Base-by-base conservation (phyloP, 2,329 filamentous ascomycete species). In the Neofusicoccum umdonicola region DNA sequence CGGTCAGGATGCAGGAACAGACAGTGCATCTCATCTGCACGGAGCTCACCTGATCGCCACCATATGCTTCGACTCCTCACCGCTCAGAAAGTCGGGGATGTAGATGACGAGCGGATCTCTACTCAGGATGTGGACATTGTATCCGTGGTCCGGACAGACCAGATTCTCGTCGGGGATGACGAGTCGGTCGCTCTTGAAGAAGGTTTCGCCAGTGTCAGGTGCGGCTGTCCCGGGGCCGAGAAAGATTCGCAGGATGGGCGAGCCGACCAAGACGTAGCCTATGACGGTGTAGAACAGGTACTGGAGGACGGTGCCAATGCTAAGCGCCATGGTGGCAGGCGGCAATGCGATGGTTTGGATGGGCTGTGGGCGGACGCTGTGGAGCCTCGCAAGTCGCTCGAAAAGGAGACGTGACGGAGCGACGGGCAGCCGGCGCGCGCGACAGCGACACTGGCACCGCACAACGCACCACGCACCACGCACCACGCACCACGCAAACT, bases 101-200 rank as follows among this genome's bases (percentile, higher is more conserved):
- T 88, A 87, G 15, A 88, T 77, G 6, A 88, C 77, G 66, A 88
- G 72, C 2, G 86, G 86, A 50, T 82, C 79, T 15, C 80, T 75
- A 17, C 79, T 82, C 60, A 87, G 77, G 4, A 88, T 75, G 68
- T 85, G 82, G 1, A 83, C 71, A 41, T 71, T 70, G 63, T 79
- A 80, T 3, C 66, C 66, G 70, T 81, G 78, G 41, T 70, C 67
- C 6, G 68, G 65, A 68, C 81, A 83, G 42, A 67, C 58, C 34
- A 83, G 65, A n/a, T 73, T 70, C 22, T 66, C 65, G 15, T 77
- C 74, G 2, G 80, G 80, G 52, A 79, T 73, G 4, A 80, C 77
- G 37, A 83, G 65, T 12, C 70, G 68, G 37, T 79, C 71, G 39
- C 72, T 67, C 62, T 78, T 78, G 41, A 71, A 71, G 22, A 67